These are phyloP conservation scores for Fragaria ananassa DNA, from an alignment of 306 rosid genomes.

Conservation along the genomic window DNA sequence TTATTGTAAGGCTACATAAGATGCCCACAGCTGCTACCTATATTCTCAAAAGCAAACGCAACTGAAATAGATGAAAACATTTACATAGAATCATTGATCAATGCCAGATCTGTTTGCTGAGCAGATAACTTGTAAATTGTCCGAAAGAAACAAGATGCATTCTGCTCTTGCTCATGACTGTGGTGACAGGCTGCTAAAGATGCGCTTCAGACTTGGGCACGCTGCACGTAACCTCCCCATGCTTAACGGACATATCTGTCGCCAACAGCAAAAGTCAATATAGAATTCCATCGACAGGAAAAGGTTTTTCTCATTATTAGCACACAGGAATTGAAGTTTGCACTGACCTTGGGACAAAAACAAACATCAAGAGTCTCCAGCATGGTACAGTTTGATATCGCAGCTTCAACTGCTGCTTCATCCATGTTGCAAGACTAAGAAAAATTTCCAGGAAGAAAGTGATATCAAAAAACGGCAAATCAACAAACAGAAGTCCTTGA, in stretches of 20 bases:
- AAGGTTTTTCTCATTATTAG: not conserved
- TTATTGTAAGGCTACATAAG: not conserved
- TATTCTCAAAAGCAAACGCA: slow-evolving; percentile 33
- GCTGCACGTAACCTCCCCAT: slow-evolving; percentile 69
- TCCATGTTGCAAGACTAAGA: slow-evolving; percentile 82
- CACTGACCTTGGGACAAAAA: slow-evolving; percentile 80
- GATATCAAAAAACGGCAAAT: not conserved
- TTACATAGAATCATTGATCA: slow-evolving; percentile 39
- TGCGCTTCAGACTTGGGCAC: slow-evolving; percentile 87
- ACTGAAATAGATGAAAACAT: slow-evolving; percentile 22
- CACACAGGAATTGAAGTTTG: not conserved
- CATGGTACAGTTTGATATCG: slow-evolving; percentile 74
- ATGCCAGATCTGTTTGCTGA: slow-evolving; percentile 17
- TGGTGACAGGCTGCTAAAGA: slow-evolving; percentile 79
- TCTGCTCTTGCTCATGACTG: slow-evolving; percentile 32
- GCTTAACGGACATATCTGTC: slow-evolving; percentile 62
- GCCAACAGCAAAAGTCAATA: slow-evolving; percentile 8
- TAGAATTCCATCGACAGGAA: not conserved
- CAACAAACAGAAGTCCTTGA: not conserved
- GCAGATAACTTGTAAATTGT: slow-evolving; percentile 27
- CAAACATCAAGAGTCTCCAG: slow-evolving; percentile 99
- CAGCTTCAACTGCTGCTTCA: slow-evolving; percentile 79
- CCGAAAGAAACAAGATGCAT: not conserved
- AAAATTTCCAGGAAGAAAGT: slow-evolving; percentile 4
- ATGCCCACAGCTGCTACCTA: slow-evolving; percentile 31